These are phyloP conservation scores for Talaromyces sp. DNA, from an alignment of 2,329 filamentous ascomycete genomes.

Conservation along the genomic window DNA sequence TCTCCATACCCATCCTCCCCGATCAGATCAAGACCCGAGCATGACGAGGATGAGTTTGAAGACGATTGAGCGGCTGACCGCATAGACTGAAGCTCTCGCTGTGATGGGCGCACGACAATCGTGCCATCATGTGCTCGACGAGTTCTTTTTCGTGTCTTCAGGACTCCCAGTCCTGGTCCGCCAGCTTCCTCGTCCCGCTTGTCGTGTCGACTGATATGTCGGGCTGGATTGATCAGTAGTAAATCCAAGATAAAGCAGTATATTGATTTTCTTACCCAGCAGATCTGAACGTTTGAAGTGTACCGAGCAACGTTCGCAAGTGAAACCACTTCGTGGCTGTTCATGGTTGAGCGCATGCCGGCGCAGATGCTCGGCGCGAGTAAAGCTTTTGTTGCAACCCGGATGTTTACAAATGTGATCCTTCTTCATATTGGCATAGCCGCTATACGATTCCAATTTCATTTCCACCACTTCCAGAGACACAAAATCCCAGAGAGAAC, in stretches of 20 bases:
- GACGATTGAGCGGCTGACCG: background rate
- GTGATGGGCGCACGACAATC: constrained; percentile 42
- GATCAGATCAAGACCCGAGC: background rate
- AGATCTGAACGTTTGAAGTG: constrained; percentile 61
- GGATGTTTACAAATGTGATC: constrained; percentile 40
- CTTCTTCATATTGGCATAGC: constrained; percentile 21
- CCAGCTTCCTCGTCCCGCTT: constrained; percentile 52
- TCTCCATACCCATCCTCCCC: background rate
- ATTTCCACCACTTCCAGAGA: background rate
- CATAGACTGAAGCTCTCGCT: constrained; percentile 17
- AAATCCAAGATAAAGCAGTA: background rate
- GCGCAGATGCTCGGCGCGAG: constrained; percentile 56
- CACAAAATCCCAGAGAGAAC: background rate
- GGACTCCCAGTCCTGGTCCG: constrained; percentile 43
- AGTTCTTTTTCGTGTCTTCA: constrained; percentile 51
- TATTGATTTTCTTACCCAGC: constrained; percentile 43
- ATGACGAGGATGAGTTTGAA: background rate
- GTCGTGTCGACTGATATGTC: constrained; percentile 55
- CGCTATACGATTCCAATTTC: background rate
- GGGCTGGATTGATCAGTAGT: constrained; percentile 38
- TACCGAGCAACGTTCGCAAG: constrained; percentile 55
- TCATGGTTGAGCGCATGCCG: constrained; percentile 57
- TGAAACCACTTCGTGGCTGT: constrained; percentile 48
- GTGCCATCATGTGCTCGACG: constrained; percentile 48
- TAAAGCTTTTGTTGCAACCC: constrained; percentile 53